Conservation (phyloP, 495 filamentous ascomycete species). For the Penicillium bovifimosum region DNA sequence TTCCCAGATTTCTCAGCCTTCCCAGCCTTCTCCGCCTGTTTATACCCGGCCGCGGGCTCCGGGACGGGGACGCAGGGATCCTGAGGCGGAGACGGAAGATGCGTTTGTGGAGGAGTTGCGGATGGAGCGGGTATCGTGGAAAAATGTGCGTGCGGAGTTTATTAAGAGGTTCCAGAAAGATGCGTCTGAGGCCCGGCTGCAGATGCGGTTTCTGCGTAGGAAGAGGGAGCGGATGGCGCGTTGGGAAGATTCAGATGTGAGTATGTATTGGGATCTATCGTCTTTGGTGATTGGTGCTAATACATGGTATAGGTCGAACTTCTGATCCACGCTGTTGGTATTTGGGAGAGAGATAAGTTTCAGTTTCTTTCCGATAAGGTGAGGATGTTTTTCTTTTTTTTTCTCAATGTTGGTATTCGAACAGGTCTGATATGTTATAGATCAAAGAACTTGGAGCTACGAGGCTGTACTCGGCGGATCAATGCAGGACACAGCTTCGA, state of each 20-base stretch:
- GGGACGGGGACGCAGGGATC: slow-evolving; percentile 39
- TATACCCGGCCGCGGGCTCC: slow-evolving; percentile 36
- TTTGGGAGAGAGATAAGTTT: slow-evolving; percentile 48
- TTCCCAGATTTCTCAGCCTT: slow-evolving; percentile 19
- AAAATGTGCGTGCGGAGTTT: slow-evolving; percentile 60
- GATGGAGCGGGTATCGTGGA: slow-evolving; percentile 64
- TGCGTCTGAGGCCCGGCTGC: slow-evolving; percentile 62
- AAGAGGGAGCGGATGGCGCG: slow-evolving; percentile 54
- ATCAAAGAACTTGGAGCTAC: slow-evolving; percentile 36
- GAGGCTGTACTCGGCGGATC: slow-evolving; percentile 29
- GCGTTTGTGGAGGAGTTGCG: slow-evolving; percentile 62
- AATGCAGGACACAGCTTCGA: slow-evolving; percentile 35
- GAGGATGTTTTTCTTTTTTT: too few species aligned
- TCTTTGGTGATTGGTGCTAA: not conserved
- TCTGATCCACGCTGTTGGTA: slow-evolving; percentile 42
- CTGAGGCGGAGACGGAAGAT: slow-evolving; percentile 58
- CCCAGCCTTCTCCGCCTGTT: slow-evolving; percentile 19
- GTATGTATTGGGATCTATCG: slow-evolving; percentile 33
- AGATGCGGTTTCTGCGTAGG: slow-evolving; percentile 67
- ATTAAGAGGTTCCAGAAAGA: slow-evolving; percentile 56
- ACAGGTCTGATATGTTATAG: too few species aligned
- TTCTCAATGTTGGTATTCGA: too few species aligned
- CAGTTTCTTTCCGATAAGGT: slow-evolving; percentile 49
- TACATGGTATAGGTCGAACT: slow-evolving; percentile 33
- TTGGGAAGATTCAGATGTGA: slow-evolving; percentile 65